These are phyloP conservation scores for Pseudogymnoascus sp. DNA, from an alignment of 2,329 filamentous ascomycete species.

Conservation along the genomic window DNA sequence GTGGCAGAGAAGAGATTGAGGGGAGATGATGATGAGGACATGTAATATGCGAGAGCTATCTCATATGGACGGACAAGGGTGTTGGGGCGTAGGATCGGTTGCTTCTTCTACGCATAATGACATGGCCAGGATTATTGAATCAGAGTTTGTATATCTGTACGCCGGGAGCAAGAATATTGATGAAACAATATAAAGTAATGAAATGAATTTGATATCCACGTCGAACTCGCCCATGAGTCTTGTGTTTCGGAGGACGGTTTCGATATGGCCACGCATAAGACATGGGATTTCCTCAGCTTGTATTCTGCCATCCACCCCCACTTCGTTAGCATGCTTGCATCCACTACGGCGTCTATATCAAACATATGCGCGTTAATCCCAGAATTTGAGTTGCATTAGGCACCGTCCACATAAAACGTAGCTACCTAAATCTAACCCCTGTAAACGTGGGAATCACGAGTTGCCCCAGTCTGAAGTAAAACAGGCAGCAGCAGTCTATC, in stretches of 20 bases:
- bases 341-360: not conserved
- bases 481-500: not conserved
- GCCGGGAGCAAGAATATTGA: not conserved
- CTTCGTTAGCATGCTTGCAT: not conserved
- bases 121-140: not conserved
- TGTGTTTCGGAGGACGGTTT: not conserved
- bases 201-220: not conserved
- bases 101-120: not conserved
- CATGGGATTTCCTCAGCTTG: not conserved
- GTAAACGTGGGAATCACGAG: constrained; percentile 4
- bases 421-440: not conserved
- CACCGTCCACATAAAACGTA: not conserved
- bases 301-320: not conserved
- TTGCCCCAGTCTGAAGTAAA: not conserved
- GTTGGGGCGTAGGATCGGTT: not conserved
- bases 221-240: not conserved
- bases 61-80: not conserved
- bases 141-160: not conserved
- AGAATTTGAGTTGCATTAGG: not conserved
- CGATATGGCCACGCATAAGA: not conserved
- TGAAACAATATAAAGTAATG: not conserved
- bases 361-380: not conserved
- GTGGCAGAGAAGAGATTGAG: constrained; percentile 54
- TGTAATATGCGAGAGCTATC: not conserved
- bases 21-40: not conserved